Evolutionary conservation across 2,329 filamentous ascomycete genomes (phyloP).

Genomic region (Alternaria sp.): DNA sequence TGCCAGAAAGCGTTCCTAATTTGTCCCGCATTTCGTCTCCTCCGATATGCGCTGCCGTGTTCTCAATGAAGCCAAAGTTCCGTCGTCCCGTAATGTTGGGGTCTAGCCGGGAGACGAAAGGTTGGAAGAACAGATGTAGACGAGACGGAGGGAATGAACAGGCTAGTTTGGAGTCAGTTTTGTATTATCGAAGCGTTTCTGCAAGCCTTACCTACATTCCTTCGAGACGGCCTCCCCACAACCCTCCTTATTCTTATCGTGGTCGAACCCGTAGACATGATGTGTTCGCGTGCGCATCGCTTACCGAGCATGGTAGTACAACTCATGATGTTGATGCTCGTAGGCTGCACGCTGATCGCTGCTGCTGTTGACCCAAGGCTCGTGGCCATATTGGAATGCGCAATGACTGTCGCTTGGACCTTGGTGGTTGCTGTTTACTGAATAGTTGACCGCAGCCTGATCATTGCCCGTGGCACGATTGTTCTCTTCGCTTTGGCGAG

Average conservation of each 20-base stretch:
- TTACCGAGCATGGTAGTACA: not conserved
- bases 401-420: not conserved
- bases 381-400: not conserved
- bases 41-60: too few relatives aligned
- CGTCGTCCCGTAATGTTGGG: not conserved
- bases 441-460: not conserved
- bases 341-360: not conserved
- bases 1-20: not conserved
- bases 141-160: not conserved
- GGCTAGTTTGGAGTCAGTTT: not conserved
- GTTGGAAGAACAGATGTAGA: not conserved
- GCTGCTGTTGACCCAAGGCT: not conserved
- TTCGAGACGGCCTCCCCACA: not conserved
- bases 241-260: not conserved
- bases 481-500: not conserved
- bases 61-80: not conserved
- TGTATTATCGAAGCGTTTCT: not conserved
- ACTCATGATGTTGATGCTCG: not conserved
- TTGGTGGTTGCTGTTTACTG: not conserved
- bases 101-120: not conserved
- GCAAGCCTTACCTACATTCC: not conserved
- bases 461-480: not conserved
- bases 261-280: not conserved
- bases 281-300: not conserved
- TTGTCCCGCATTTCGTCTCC: not conserved